These are phyloP conservation scores for Suillus luteus DNA, from an alignment of 768 basidiomycete genomes.

Conservation along the genomic window DNA sequence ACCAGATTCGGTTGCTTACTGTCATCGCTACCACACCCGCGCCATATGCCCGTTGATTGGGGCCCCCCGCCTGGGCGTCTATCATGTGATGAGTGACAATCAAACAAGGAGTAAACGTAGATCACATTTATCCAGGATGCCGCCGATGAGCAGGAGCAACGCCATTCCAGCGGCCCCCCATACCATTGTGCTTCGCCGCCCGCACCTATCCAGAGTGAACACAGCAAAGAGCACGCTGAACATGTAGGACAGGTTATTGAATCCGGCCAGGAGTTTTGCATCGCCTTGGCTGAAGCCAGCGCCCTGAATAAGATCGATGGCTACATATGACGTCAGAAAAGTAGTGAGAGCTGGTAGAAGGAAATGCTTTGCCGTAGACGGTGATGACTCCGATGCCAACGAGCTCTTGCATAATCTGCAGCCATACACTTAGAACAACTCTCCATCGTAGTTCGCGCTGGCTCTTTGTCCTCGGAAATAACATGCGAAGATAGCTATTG, in stretches of 20 bases:
- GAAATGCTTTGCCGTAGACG: constrained; percentile 8
- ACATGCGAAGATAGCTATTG: constrained; percentile 14
- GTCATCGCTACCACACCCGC: constrained; percentile 1
- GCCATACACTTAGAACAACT: constrained; percentile 15
- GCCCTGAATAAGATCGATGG: constrained; percentile 14
- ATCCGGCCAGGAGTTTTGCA: constrained; percentile 13
- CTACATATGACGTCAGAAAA: constrained; percentile 4
- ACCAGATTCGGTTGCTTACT: not conserved
- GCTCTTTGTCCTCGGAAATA: constrained; percentile 15
- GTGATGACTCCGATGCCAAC: constrained; percentile 17
- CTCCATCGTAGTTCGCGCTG: constrained; percentile 14
- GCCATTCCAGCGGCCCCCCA: constrained; percentile 13
- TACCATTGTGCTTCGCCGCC: constrained; percentile 14
- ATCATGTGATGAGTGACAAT: not conserved
- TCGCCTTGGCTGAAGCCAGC: constrained; percentile 13
- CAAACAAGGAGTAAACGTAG: not conserved
- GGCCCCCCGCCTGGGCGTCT: constrained; percentile 10
- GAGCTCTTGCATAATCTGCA: constrained; percentile 17
- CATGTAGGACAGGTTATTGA: constrained; percentile 14
- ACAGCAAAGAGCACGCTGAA: constrained; percentile 15
- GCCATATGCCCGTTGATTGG: constrained; percentile 8
- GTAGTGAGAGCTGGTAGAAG: not conserved
- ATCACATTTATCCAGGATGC: constrained; percentile 15
- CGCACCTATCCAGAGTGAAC: constrained; percentile 14
- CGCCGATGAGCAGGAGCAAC: constrained; percentile 5